Evolutionary conservation across 345 rosid species (phyloP).

Genomic region (Barbarea vulgaris): DNA sequence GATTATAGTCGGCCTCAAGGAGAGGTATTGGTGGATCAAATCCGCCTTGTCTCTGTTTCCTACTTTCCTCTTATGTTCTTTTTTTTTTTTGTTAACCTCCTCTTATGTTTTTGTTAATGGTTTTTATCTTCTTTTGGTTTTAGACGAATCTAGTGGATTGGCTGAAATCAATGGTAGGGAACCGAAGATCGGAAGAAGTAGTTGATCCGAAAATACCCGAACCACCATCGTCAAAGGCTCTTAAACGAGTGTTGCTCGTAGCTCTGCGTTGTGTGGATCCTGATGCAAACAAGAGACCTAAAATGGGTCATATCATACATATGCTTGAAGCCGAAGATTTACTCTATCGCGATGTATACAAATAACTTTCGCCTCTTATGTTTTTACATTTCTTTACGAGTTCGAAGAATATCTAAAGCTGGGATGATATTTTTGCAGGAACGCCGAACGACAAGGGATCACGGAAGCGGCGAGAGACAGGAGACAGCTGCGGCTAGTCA

Average conservation of each 20-base stretch:
- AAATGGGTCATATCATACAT: constrained; percentile 85
- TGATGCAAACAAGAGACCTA: constrained; percentile 72
- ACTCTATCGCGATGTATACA: constrained; percentile 57
- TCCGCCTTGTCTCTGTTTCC: not conserved
- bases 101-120: not conserved
- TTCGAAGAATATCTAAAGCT: not conserved
- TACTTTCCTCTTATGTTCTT: too few relatives aligned
- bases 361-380: not conserved
- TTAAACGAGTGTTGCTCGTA: constrained; percentile 80
- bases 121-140: not conserved
- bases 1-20: constrained; percentile 86
- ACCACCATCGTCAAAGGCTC: constrained; percentile 70
- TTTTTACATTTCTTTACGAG: not conserved
- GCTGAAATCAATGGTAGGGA: constrained; percentile 82
- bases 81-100: too few relatives aligned
- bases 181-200: constrained; percentile 76
- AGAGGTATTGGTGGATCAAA: constrained; percentile 52
- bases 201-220: constrained; percentile 84
- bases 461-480: constrained; percentile 33
- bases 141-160: constrained; percentile 94
- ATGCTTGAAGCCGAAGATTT: constrained; percentile 93
- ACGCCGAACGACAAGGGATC: constrained; percentile 40
- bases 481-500: constrained; percentile 12
- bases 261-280: constrained; percentile 92
- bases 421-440: constrained; percentile 25